Evolutionary conservation across 2,329 filamentous ascomycete species (phyloP), one percentile per base, ranked within the genome.

Genomic region (Lithohypha guttulata): DNA sequence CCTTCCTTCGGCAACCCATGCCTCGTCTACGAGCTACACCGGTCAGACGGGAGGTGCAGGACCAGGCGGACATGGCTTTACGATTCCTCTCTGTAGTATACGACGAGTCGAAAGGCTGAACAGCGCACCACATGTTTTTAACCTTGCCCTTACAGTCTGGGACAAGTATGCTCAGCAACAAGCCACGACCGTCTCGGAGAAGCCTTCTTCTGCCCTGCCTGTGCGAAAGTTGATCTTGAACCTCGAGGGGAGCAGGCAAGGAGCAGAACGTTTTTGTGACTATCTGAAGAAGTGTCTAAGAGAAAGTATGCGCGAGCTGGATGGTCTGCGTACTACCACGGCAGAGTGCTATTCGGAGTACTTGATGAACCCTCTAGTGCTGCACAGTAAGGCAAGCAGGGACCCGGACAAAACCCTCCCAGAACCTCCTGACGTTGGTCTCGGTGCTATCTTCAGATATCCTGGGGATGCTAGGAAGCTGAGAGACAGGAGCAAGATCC

Each of bases 211-310:
- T 19, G 28, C 23, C 2, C 77, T 76, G 46, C 70, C 75, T 39
- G 82, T 86, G 47, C 91, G 95, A 57, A 83, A 86, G 54, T 81
- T 98, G 50, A 94, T 86, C 1, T 75, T 98, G 44, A 84, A 94
- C 60, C 77, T 98, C 34, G 84, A 85, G 19, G 89, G 87, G 19
- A 91, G 82, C 55, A 77, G 89, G 41, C 84, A 81, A 55, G 79
- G 83, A 33, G 96, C 89, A 59, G 91, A 98, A 62, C 73, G 86
- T 39, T 98, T 98, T 64, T 98, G 91, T 59, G 91, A 98, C 63
- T 85, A 83, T 4, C 69, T 98, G 48, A 98, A 96, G 63, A 85
- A 81, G 56, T 87, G 87, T 1, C 65, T 98, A 35, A 74, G 89
- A 46, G 79, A 85, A 42, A 85, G 81, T 10, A 86, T 96, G 54